Conservation (phyloP, 1,139 yeast species). For the Geotrichum europaeum region DNA sequence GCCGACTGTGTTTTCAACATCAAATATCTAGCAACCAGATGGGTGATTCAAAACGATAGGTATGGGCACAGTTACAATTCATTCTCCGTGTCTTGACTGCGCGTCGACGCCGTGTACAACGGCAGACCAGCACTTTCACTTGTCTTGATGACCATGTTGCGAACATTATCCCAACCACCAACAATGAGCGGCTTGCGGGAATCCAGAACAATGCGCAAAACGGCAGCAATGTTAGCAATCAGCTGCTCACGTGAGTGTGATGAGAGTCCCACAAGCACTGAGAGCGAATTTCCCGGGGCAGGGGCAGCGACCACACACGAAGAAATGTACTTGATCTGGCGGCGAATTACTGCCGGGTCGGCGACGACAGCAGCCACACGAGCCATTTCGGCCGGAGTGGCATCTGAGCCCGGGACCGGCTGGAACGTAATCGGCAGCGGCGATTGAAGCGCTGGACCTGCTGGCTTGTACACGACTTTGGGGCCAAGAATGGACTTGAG, state of each 20-base stretch:
- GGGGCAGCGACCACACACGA: conserved; percentile 24
- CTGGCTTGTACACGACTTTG: conserved; percentile 22
- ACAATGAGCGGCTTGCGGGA: conserved; percentile 17
- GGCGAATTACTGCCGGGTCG: conserved; percentile 22
- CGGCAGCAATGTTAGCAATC: conserved; percentile 24
- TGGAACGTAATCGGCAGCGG: conserved; percentile 23
- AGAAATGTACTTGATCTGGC: conserved; percentile 25
- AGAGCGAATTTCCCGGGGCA: conserved; percentile 26
- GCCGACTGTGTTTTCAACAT: background rate
- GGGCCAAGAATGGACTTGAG: conserved; percentile 25
- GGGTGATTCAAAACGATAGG: background rate
- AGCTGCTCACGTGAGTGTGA: conserved; percentile 22
- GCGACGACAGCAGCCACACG: conserved; percentile 19
- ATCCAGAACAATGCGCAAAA: conserved; percentile 18
- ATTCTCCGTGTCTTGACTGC: background rate
- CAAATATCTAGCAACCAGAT: background rate
- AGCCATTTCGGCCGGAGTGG: conserved; percentile 19
- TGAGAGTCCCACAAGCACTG: conserved; percentile 25
- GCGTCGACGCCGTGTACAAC: conserved; percentile 7
- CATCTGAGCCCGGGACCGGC: conserved; percentile 17
- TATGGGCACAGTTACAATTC: background rate
- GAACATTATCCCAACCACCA: conserved; percentile 20
- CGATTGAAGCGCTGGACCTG: conserved; percentile 26
- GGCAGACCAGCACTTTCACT: conserved; percentile 27
- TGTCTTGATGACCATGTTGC: conserved; percentile 23